Evolutionary conservation across 2,329 filamentous ascomycete species (phyloP), one percentile per base, ranked within the genome.

Genomic region (Xylariaceae sp.): DNA sequence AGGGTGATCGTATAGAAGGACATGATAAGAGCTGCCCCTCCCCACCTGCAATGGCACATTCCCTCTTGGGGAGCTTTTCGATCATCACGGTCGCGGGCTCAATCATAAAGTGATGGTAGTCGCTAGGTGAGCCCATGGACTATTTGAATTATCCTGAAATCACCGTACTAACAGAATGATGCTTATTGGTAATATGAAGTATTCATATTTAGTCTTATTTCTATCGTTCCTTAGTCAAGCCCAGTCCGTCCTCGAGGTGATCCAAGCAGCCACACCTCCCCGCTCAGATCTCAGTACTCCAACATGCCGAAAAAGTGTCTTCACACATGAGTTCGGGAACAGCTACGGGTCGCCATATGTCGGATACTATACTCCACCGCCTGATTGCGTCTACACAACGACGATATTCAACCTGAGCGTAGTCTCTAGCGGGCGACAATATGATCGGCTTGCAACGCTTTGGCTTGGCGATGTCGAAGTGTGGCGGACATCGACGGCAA

Each of bases 401-500:
- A 64, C 65, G 9, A 67, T 73, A 16, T 83, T 88, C 71, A 87
- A 87, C 52, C 72, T 89, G 59, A 87, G 83, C 0, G 82, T 87
- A 11, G 81, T 79, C 0, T 86, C 83, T 3, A 73, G 73, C 61
- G 85, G 86, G 6, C 77, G 79, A 6, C 86, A 88, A 57, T 88
- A 82, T 68, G 87, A 89, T 64, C 76, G 86, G 28, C 74, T 89
- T 3, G 85, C 79, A 3, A 72, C 84, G 3, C 78, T 89, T 70
- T 88, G 80, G 61, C 75, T 89, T 21, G 82, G 82, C 17, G 84
- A 88, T 65, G 77, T 80, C n/a, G 86, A 89, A 67, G 74, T 89
- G 1, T 88, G 84, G 71, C 77, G 86, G 14, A 87, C 84, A 6
- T 87, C 84, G 11, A 89, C 86, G 1, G 84, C 85, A 1, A 86